Evolutionary conservation across 345 rosid species (phyloP).

Genomic region (Brassica rapa): DNA sequence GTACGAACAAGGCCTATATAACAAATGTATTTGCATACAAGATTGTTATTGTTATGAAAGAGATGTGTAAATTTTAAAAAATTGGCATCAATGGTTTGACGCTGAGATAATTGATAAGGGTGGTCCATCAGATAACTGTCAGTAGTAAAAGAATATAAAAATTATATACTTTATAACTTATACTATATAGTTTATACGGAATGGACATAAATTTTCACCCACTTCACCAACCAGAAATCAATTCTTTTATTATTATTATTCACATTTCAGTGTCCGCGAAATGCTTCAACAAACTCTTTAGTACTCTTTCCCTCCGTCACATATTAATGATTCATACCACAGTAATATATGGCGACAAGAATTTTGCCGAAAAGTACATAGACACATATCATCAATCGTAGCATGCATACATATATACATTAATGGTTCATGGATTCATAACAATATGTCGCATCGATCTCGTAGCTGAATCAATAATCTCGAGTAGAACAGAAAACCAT

Average conservation of each 20-base stretch:
- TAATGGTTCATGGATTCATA: background rate
- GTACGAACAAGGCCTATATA: background rate
- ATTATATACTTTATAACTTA: background rate
- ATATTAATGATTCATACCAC: conserved; percentile 16
- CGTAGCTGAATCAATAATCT: background rate
- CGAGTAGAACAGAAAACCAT: conserved; percentile 9
- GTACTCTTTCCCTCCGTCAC: conserved; percentile 8
- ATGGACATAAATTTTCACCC: conserved; percentile 29
- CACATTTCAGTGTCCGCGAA: conserved; percentile 14
- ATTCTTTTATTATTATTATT: conserved; percentile 8
- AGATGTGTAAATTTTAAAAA: background rate
- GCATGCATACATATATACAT: background rate
- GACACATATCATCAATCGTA: conserved; percentile 7
- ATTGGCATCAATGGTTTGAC: background rate
- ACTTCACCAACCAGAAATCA: conserved; percentile 36
- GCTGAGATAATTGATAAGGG: conserved; percentile 11
- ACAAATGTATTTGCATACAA: background rate
- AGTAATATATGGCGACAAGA: conserved; percentile 17
- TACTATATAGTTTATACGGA: background rate
- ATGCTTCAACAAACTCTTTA: conserved; percentile 15
- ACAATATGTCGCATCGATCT: background rate
- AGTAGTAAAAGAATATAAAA: conserved; percentile 1
- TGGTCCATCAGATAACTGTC: conserved; percentile 30
- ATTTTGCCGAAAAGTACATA: background rate
- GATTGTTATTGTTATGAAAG: background rate